phyloP scores from a whole-genome alignment of 495 filamentous ascomycete genomes.

The Lindgomyces ingoldianus region DNA sequence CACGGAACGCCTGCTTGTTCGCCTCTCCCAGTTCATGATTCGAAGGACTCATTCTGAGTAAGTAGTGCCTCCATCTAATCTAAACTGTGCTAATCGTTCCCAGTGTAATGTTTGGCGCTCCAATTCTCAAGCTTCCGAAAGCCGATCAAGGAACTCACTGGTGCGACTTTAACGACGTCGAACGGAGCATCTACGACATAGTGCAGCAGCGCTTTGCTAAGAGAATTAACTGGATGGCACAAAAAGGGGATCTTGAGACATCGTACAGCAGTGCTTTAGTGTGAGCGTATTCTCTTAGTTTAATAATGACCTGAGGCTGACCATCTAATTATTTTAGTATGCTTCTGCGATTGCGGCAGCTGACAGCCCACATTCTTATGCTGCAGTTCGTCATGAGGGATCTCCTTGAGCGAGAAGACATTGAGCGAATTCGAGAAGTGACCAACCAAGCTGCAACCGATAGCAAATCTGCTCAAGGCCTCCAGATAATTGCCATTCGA shows the following conservation, averaged over 20 bases:
- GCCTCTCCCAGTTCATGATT: slow-evolving; percentile 52
- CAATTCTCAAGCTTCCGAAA: slow-evolving; percentile 58
- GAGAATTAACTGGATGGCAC: slow-evolving; percentile 45
- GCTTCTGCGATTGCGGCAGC: slow-evolving; percentile 55
- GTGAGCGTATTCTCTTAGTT: slow-evolving; percentile 13
- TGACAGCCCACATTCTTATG: slow-evolving; percentile 54
- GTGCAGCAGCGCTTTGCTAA: slow-evolving; percentile 46
- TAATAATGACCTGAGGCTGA: background rate
- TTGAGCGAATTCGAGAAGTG: slow-evolving; percentile 41
- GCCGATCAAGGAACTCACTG: slow-evolving; percentile 41
- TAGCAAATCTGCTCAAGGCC: slow-evolving; percentile 5
- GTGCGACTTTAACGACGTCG: slow-evolving; percentile 52
- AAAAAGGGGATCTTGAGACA: slow-evolving; percentile 34
- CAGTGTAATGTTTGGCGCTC: slow-evolving; percentile 52
- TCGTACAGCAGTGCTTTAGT: slow-evolving; percentile 40
- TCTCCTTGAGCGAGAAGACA: slow-evolving; percentile 48
- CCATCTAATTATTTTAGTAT: slow-evolving; percentile 32
- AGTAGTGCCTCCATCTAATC: background rate
- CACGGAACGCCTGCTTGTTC: slow-evolving; percentile 38
- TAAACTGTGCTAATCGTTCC: background rate
- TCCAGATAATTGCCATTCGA: slow-evolving; percentile 34
- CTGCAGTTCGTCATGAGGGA: slow-evolving; percentile 51
- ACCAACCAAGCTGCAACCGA: slow-evolving; percentile 23
- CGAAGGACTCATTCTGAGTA: slow-evolving; percentile 54
- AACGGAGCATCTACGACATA: slow-evolving; percentile 53